These are phyloP conservation scores for Globisporangium canariense DNA, from an alignment of 352 stramenopile species.

Conservation along the genomic window DNA sequence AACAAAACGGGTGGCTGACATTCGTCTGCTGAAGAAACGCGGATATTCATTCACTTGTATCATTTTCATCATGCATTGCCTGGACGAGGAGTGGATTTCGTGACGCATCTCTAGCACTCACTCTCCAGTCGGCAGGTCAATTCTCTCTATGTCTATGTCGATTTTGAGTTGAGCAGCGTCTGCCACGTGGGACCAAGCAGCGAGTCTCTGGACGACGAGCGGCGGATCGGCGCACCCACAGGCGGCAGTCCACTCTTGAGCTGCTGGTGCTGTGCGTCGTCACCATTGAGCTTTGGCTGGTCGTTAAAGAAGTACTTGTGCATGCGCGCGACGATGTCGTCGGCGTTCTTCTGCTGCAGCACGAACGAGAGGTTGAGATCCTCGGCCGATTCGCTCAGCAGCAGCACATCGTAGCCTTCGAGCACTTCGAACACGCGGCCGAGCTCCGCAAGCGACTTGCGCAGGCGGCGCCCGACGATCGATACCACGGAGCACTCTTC, in stretches of 20 bases:
- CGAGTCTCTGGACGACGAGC: slow-evolving; percentile 64
- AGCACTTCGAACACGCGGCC: slow-evolving; percentile 84
- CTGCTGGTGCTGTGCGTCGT: slow-evolving; percentile 1
- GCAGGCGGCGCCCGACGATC: slow-evolving; percentile 77
- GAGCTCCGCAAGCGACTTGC: slow-evolving; percentile 77
- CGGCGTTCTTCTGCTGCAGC: slow-evolving; percentile 71
- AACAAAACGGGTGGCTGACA: neutral
- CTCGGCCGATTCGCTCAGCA: slow-evolving; percentile 85
- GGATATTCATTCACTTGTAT: no score
- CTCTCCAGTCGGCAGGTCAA: neutral
- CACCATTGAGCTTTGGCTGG: slow-evolving; percentile 12
- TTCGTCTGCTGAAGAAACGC: neutral
- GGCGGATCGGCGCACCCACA: slow-evolving; percentile 34
- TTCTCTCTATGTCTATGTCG: slow-evolving; percentile 19
- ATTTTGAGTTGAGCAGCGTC: slow-evolving; percentile 42
- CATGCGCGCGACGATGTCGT: slow-evolving; percentile 78
- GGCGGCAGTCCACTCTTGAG: slow-evolving; percentile 13
- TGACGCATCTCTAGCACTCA: no score
- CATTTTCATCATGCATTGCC: neutral
- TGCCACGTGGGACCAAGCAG: slow-evolving; percentile 73
- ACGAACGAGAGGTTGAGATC: slow-evolving; percentile 91
- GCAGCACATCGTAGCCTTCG: slow-evolving; percentile 79
- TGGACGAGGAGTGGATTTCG: neutral
- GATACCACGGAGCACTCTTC: slow-evolving; percentile 84
- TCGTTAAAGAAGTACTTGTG: slow-evolving; percentile 71